These are phyloP conservation scores for Trypanosoma caninum DNA, from an alignment of 208 protist genomes.

Conservation along the genomic window DNA sequence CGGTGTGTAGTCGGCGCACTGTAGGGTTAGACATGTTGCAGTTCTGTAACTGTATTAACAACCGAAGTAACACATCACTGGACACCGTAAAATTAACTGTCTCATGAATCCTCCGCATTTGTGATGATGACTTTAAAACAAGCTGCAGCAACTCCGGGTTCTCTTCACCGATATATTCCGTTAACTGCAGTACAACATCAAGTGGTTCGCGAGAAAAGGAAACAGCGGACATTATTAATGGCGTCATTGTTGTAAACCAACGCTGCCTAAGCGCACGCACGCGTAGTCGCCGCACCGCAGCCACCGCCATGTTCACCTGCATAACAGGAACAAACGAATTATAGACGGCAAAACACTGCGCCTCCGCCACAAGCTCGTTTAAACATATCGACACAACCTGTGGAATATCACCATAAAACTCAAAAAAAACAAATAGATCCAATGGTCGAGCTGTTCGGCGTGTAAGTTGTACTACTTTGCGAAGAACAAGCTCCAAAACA, in stretches of 20 bases:
- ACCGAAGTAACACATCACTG: conserved; percentile 10
- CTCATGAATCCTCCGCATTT: conserved; percentile 12
- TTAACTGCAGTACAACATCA: conserved; percentile 20
- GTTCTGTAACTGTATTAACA: conserved; percentile 20
- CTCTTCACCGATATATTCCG: conserved; percentile 8
- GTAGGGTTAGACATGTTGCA: conserved; percentile 14
- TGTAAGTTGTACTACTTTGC: conserved; percentile 22
- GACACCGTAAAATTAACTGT: conserved; percentile 9
- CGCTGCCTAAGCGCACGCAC: conserved; percentile 11
- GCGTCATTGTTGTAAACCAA: conserved; percentile 17
- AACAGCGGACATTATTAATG: conserved; percentile 19
- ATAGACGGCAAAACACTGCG: conserved; percentile 7
- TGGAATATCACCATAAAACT: conserved; percentile 16
- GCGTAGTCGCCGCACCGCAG: not conserved
- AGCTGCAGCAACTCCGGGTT: conserved; percentile 16
- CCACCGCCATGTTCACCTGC: conserved; percentile 12
- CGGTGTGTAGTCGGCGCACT: conserved; percentile 15
- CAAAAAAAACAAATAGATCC: conserved; percentile 29
- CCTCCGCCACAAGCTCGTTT: conserved; percentile 16
- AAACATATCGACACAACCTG: conserved; percentile 7
- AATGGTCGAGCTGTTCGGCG: conserved; percentile 18
- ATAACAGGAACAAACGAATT: conserved; percentile 18
- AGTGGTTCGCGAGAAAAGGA: conserved; percentile 15
- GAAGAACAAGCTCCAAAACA: conserved; percentile 18
- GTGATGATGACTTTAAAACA: conserved; percentile 12